These are phyloP conservation scores for Beverwykella pulmonaria DNA, from an alignment of 495 filamentous ascomycete species.

Conservation along the genomic window DNA sequence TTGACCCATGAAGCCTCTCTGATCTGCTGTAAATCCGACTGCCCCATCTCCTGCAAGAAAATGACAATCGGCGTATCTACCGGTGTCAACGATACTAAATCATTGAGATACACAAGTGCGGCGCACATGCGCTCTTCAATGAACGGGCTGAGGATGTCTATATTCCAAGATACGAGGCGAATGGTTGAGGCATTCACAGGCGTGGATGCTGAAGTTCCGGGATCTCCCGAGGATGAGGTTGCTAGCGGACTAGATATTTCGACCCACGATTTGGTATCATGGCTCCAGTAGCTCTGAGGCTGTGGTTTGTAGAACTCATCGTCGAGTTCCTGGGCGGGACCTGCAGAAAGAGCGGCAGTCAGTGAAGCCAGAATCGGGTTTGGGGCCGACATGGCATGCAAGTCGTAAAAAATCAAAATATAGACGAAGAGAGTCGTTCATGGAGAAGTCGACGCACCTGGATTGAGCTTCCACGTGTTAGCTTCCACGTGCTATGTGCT, in stretches of 20 bases:
- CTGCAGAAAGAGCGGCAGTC: background rate
- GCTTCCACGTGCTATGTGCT: background rate
- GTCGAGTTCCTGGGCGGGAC: background rate
- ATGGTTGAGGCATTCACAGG: slow-evolving; percentile 4
- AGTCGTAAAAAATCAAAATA: too few species aligned
- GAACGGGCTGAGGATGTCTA: slow-evolving; percentile 53
- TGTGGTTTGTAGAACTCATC: slow-evolving; percentile 23
- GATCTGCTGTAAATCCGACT: slow-evolving; percentile 49
- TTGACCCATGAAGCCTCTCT: slow-evolving; percentile 49
- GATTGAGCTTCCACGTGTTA: background rate
- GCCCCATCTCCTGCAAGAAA: slow-evolving; percentile 57
- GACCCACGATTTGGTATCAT: slow-evolving; percentile 19
- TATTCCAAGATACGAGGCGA: slow-evolving; percentile 52
- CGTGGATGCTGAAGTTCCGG: background rate
- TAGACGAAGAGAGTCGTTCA: too few species aligned
- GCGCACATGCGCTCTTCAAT: slow-evolving; percentile 48
- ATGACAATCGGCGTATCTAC: slow-evolving; percentile 45
- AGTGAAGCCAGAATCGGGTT: slow-evolving; percentile 4
- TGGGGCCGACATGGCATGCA: background rate
- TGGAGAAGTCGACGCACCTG: too few species aligned
- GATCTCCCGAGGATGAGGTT: too few species aligned
- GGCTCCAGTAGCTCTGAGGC: slow-evolving; percentile 34
- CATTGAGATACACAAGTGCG: slow-evolving; percentile 49
- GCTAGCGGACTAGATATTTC: background rate
- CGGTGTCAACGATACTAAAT: slow-evolving; percentile 25